Percentiles rank a stretch among this genome's conserved stretches.
Conservation (phyloP, 306 rosid genomes). For the Delonix regia region DNA sequence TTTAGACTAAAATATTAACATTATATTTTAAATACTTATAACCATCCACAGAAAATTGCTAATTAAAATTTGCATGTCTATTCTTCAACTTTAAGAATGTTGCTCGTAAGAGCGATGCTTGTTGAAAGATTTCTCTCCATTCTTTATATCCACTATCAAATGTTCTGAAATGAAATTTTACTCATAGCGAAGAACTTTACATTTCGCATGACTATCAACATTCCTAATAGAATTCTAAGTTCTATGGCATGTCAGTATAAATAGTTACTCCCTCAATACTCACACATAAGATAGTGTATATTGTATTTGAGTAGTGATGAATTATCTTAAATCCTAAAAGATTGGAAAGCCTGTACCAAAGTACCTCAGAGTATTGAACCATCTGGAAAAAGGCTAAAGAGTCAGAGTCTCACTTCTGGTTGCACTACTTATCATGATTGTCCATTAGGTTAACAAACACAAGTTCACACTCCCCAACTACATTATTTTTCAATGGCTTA, state of each 20-base stretch:
- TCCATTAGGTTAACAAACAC: neutral
- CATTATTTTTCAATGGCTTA: neutral
- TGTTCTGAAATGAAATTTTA: no score
- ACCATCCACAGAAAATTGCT: neutral
- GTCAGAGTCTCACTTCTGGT: neutral
- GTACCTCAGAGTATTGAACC: neutral
- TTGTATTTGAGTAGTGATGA: neutral
- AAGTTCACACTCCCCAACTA: neutral
- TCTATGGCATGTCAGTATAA: neutral
- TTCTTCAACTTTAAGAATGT: neutral
- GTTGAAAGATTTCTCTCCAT: neutral
- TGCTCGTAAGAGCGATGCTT: neutral
- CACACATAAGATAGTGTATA: neutral
- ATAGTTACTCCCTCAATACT: neutral
- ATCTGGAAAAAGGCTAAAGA: neutral
- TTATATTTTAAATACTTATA: constrained; percentile 1
- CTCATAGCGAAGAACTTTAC: no score
- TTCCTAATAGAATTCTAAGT: neutral
- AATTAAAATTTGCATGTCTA: neutral
- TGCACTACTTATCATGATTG: no score
- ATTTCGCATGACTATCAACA: no score
- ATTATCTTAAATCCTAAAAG: neutral
- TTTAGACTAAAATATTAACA: neutral
- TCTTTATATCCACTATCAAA: no score
- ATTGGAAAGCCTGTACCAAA: constrained; percentile 12